phyloP scores from a whole-genome alignment of 306 rosid genomes.

The Vigna hirtella region DNA sequence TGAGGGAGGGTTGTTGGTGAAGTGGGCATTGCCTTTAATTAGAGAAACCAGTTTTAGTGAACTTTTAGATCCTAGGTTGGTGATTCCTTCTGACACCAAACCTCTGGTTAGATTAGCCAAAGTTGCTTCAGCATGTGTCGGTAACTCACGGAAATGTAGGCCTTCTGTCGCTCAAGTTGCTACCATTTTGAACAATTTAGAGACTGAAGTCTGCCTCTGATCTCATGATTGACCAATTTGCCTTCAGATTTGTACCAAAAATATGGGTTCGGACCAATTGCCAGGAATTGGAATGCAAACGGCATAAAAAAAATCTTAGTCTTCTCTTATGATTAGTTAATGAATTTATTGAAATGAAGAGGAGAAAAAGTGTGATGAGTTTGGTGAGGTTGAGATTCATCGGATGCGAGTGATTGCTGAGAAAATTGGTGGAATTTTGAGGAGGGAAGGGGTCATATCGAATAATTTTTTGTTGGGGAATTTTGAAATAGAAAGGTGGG shows the following conservation, averaged over 20 bases:
- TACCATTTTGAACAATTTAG: slow-evolving; percentile 71
- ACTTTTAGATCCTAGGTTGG: slow-evolving; percentile 70
- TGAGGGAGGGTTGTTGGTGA: slow-evolving; percentile 67
- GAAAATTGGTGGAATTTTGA: neutral
- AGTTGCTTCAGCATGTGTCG: slow-evolving; percentile 86
- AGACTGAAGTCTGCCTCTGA: slow-evolving; percentile 52
- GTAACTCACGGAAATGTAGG: slow-evolving; percentile 76
- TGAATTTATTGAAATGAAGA: neutral
- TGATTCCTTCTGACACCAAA: slow-evolving; percentile 54
- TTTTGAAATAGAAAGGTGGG: slow-evolving; percentile 47
- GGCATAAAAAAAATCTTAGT: neutral
- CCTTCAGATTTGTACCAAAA: slow-evolving; percentile 24
- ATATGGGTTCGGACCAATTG: too few relatives aligned
- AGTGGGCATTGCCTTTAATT: slow-evolving; percentile 89
- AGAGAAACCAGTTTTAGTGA: slow-evolving; percentile 62
- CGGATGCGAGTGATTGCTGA: slow-evolving; percentile 4
- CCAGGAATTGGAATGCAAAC: neutral
- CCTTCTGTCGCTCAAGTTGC: slow-evolving; percentile 78
- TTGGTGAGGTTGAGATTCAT: slow-evolving; percentile 20
- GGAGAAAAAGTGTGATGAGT: neutral
- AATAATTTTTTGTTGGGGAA: slow-evolving; percentile 25
- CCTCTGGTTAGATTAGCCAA: slow-evolving; percentile 75
- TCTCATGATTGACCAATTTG: slow-evolving; percentile 13
- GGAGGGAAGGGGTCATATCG: neutral
- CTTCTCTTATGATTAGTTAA: neutral